These are phyloP conservation scores for Penicillium cinerascens DNA, from an alignment of 495 filamentous ascomycete species.

Conservation along the genomic window DNA sequence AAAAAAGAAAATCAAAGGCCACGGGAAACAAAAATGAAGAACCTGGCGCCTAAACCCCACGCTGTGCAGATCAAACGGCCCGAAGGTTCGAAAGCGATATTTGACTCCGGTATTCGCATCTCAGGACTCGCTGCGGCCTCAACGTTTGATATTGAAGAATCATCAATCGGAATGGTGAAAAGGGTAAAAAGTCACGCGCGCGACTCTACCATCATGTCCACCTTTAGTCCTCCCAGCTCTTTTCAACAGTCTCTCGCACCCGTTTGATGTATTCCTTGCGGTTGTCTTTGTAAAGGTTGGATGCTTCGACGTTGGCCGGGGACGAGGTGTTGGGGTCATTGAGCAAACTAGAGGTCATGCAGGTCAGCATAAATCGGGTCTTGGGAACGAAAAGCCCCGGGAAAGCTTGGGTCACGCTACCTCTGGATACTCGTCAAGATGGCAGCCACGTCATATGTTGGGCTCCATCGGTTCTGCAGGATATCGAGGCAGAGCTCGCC, in stretches of 20 bases:
- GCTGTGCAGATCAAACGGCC: slow-evolving; percentile 43
- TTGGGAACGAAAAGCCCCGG: neutral
- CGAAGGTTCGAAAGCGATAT: slow-evolving; percentile 8
- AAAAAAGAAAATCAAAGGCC: slow-evolving; percentile 7
- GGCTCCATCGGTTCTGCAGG: slow-evolving; percentile 97
- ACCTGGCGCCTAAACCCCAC: slow-evolving; percentile 45
- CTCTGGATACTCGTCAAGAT: slow-evolving; percentile 98
- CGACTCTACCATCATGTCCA: neutral
- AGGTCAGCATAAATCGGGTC: neutral
- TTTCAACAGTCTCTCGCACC: slow-evolving; percentile 95
- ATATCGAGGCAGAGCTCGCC: slow-evolving; percentile 97
- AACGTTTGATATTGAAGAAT: slow-evolving; percentile 4
- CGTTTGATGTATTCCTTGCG: slow-evolving; percentile 93
- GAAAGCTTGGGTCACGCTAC: slow-evolving; percentile 40
- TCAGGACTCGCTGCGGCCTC: slow-evolving; percentile 3
- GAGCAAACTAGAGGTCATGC: slow-evolving; percentile 61
- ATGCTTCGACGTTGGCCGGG: slow-evolving; percentile 96
- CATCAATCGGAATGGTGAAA: neutral
- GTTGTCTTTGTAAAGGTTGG: slow-evolving; percentile 98
- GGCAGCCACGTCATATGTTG: slow-evolving; percentile 96
- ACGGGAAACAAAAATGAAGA: slow-evolving; percentile 17
- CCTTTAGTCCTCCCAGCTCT: slow-evolving; percentile 89
- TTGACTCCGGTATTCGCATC: slow-evolving; percentile 3
- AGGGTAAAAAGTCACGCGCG: neutral
- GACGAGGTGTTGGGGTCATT: slow-evolving; percentile 98